These are phyloP conservation scores for Tricholoma sp. DNA, from an alignment of 768 basidiomycete genomes.

Conservation along the genomic window DNA sequence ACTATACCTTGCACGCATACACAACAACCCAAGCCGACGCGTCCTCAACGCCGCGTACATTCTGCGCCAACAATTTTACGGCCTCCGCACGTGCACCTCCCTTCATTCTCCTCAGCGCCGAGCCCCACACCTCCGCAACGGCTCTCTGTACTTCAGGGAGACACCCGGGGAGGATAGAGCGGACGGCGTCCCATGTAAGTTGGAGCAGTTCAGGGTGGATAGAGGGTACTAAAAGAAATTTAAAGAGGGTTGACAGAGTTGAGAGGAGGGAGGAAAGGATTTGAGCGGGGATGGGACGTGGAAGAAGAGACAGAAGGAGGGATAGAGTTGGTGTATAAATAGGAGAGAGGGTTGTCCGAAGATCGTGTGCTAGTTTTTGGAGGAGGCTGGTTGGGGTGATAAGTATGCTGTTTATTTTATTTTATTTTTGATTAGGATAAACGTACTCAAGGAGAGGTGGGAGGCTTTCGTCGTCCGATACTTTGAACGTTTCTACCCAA, in stretches of 20 bases:
- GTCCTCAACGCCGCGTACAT: slow-evolving; percentile 49
- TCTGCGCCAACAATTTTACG: slow-evolving; percentile 48
- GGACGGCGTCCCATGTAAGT: slow-evolving; percentile 56
- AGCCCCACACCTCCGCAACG: slow-evolving; percentile 86
- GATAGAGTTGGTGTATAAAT: slow-evolving; percentile 52
- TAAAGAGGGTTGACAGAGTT: slow-evolving; percentile 67
- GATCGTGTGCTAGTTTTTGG: slow-evolving; percentile 74
- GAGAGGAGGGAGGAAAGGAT: slow-evolving; percentile 61
- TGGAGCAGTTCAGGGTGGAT: slow-evolving; percentile 49
- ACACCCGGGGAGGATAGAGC: slow-evolving; percentile 49
- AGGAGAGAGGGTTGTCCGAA: slow-evolving; percentile 71
- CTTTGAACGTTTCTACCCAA: slow-evolving; percentile 57
- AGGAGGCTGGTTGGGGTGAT: slow-evolving; percentile 46
- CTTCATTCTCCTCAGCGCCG: slow-evolving; percentile 69
- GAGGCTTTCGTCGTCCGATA: slow-evolving; percentile 68
- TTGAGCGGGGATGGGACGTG: slow-evolving; percentile 52
- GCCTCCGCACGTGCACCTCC: slow-evolving; percentile 49
- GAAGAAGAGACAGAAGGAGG: slow-evolving; percentile 52
- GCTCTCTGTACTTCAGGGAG: slow-evolving; percentile 69
- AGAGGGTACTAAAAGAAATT: slow-evolving; percentile 65
- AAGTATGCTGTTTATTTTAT: background rate
- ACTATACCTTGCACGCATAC: slow-evolving; percentile 70
- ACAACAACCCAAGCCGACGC: slow-evolving; percentile 71
- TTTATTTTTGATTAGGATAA: background rate
- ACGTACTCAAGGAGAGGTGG: slow-evolving; percentile 74